Conservation (phyloP, 768 basidiomycete genomes). For the Mycena haematopus region DNA sequence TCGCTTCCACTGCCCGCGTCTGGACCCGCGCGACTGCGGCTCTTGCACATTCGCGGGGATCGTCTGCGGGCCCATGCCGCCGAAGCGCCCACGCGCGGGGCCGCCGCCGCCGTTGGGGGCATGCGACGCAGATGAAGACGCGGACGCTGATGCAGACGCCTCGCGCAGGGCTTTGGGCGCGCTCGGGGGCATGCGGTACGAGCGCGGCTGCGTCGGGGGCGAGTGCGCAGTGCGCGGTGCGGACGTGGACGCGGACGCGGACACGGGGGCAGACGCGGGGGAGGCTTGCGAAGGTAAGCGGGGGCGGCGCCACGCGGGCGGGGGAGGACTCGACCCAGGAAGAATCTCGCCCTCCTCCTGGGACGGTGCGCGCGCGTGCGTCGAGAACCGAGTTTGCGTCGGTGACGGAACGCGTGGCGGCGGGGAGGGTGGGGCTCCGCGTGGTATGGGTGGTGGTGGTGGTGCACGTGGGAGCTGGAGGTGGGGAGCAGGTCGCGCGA, state of each 20-base stretch:
- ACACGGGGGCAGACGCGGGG: not conserved
- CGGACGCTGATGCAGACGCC: too few relatives aligned
- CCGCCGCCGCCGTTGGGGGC: not conserved
- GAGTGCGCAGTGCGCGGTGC: not conserved
- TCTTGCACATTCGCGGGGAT: conserved; percentile 2
- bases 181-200: conserved; percentile 27
- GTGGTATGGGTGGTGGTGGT: too few relatives aligned
- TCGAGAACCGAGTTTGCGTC: not conserved
- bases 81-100: conserved; percentile 4
- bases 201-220: conserved; percentile 30
- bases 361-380: conserved; percentile 12
- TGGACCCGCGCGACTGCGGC: not conserved
- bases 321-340: conserved; percentile 1
- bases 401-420: not conserved
- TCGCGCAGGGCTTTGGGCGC: conserved; percentile 30
- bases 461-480: not conserved
- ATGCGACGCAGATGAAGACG: too few relatives aligned
- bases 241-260: not conserved
- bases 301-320: not conserved
- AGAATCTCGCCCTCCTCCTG: conserved; percentile 27
- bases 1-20: not conserved
- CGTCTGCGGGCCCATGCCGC: conserved; percentile 10
- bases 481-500: not conserved
- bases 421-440: not conserved
- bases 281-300: too few relatives aligned